Evolutionary conservation across 805 yeast species (phyloP), one percentile per base, ranked within the genome.

Genomic region (Metschnikowia dekortorum): DNA sequence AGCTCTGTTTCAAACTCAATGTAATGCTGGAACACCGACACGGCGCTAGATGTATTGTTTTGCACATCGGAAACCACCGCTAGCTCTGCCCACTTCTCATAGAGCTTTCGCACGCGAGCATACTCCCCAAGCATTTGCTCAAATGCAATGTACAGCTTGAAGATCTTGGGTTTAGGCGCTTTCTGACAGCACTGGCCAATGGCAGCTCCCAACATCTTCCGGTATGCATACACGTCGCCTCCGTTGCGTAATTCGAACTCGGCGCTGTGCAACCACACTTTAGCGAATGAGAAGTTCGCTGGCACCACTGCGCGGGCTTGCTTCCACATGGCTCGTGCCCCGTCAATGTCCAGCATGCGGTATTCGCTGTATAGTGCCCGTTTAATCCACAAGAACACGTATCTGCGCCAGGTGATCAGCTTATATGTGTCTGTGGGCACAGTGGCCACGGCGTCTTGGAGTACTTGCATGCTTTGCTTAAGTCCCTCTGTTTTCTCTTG

Each of bases 81-180:
- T 10, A 61, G 31, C 55, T 81, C 84, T n/a, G 87, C 54, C 69
- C 78, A 80, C 60, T 81, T 83, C 55, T 84, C 87, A 62, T 82
- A 89, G 3, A 94, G 61, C 62, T 71, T 82, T 32, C 98, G 70
- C 7, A 85, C 90, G 34, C 97, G 68, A 53, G 86, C 95, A 73
- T 87, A 87, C 59, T 90, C 94, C 35, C 86, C 87, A 42, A 91
- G 64, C 47, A 74, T 69, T 36, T 70, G 71, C 62, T 92, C 97
- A 34, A 90, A 55, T 1, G 68, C 71, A 43, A 92, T 84, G 66
- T 94, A 94, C 52, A 73, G 74, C 53, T 69, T 71, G 61, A 85
- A 82, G 0, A 88, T 65, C 47, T 80, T 80, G 1, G 67, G 70
- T 60, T 82, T 84, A 0, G 89, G 86, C 40, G 79, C 76, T 4